Percentiles rank a stretch among this genome's conserved stretches.
phyloP scores from a whole-genome alignment of 441 rosid genomes.

The Biscutella auriculata region DNA sequence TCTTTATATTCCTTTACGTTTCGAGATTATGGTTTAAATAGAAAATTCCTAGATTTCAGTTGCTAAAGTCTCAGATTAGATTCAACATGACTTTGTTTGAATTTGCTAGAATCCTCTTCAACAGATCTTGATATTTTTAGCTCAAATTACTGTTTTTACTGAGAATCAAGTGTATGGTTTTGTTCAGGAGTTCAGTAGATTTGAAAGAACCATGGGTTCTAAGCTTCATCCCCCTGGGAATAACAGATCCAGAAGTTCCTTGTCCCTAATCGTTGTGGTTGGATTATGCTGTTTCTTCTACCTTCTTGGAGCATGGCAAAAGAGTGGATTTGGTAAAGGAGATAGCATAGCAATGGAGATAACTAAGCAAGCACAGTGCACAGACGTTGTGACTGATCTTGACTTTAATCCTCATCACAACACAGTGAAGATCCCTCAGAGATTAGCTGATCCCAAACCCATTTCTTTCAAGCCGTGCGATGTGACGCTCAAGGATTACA shows the following conservation, averaged over 20 bases:
- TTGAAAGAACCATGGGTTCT: slow-evolving; percentile 36
- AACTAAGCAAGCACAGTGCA: slow-evolving; percentile 63
- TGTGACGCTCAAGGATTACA: slow-evolving; percentile 64
- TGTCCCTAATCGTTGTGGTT: slow-evolving; percentile 59
- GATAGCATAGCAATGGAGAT: slow-evolving; percentile 85
- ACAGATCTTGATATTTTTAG: slow-evolving; percentile 2
- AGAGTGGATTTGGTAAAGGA: slow-evolving; percentile 96
- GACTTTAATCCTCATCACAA: slow-evolving; percentile 84
- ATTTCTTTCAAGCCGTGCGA: slow-evolving; percentile 59
- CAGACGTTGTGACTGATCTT: no score
- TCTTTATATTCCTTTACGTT: not conserved
- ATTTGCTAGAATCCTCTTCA: not conserved
- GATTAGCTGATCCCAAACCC: no score
- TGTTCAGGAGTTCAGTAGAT: slow-evolving; percentile 19
- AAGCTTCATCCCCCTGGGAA: slow-evolving; percentile 38
- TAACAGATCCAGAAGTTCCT: slow-evolving; percentile 40
- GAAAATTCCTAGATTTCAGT: not conserved
- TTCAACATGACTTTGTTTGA: not conserved
- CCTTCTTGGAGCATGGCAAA: slow-evolving; percentile 91
- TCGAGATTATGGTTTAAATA: not conserved
- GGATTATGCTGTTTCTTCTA: slow-evolving; percentile 88
- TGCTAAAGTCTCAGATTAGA: not conserved
- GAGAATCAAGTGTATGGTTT: not conserved
- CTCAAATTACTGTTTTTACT: not conserved
- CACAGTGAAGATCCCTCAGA: slow-evolving; percentile 39